Evolutionary conservation across 2,329 filamentous ascomycete genomes (phyloP).

Genomic region (Anthostomella pinea): DNA sequence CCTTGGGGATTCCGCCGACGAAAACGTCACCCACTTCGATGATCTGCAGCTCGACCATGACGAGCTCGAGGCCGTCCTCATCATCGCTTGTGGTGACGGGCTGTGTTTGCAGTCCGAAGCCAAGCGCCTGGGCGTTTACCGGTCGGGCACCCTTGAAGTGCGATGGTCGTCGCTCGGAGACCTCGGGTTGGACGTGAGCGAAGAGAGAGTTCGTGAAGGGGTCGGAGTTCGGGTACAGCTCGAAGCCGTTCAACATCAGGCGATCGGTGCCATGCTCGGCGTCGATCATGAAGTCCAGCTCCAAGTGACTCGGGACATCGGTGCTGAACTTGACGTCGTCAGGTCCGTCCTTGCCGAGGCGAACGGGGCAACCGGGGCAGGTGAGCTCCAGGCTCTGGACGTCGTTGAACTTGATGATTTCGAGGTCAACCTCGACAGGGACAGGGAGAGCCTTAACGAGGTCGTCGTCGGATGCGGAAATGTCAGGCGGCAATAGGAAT

Average conservation of each 20-base stretch:
- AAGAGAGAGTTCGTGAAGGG: conserved; percentile 42
- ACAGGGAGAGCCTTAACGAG: conserved; percentile 29
- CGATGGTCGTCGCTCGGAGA: conserved; percentile 28
- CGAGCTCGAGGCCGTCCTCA: conserved; percentile 49
- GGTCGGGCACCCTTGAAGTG: conserved; percentile 31
- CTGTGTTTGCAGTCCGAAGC: conserved; percentile 46
- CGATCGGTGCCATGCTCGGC: conserved; percentile 44
- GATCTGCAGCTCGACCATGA: conserved; percentile 56
- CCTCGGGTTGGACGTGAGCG: conserved; percentile 44
- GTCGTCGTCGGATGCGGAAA: conserved; percentile 23
- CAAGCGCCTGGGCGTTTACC: conserved; percentile 38
- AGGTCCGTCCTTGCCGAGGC: conserved; percentile 13
- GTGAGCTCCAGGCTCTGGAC: conserved; percentile 25
- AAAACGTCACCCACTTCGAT: conserved; percentile 57
- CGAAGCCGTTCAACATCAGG: conserved; percentile 58
- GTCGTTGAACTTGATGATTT: conserved; percentile 16
- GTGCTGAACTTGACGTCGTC: conserved; percentile 13
- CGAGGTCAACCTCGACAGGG: conserved; percentile 17
- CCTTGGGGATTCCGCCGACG: conserved; percentile 50
- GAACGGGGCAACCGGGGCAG: conserved; percentile 31
- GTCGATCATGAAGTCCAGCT: conserved; percentile 54
- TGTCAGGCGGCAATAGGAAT: conserved; percentile 30
- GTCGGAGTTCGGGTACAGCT: conserved; percentile 56
- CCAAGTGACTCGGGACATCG: conserved; percentile 42
- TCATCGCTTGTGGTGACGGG: conserved; percentile 47